Base-by-base conservation (phyloP, 2,329 filamentous ascomycete genomes). In the Aspergillus floridensis region DNA sequence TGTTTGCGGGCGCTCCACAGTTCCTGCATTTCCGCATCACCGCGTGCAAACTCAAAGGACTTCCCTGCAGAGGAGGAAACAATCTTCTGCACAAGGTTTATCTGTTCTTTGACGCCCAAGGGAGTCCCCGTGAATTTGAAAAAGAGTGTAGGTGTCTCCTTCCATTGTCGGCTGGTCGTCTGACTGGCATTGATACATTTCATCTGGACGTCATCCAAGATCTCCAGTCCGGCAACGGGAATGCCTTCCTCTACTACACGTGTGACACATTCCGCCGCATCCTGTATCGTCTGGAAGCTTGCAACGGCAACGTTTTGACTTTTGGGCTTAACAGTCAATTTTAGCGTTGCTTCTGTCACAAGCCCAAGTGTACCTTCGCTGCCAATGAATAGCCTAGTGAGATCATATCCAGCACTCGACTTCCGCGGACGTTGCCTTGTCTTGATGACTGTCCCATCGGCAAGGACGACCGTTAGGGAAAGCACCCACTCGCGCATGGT, bases 401-500 rank as follows among this genome's bases (percentile, higher is more conserved):
- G 83, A 74, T 97, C 92, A 77, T 97, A 97, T 26, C 93, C 93
- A 32, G 93, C 93, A 57, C 89, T 92, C 70, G 89, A 93, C 81
- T 96, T 97, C 66, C 92, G 85, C 11, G 92, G 92, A 52, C 92
- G 85, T 76, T 96, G 92, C 63, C 90, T 84, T 11, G 93, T 97
- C 81, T 93, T 93, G 77, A 97, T 88, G 54, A 96, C 77, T 1
- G 92, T 96, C 53, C 92, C 92, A 74, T 96, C 93, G 19, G 92
- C 92, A 68, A 96, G 82, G 11, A 96, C 92, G 4, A 96, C 91
- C 0, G 92, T 96, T 65, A 96, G 77, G 56, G 86, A 89, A 22
- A 96, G 79, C 12, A 96, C 93, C 92, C 92, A 96, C 72, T 96
- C 92, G 63, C 91, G 88, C 92, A 96, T 96, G 2, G 92, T 96